phyloP scores from a whole-genome alignment of 78 protist species.

The Protostelium mycophagum region DNA sequence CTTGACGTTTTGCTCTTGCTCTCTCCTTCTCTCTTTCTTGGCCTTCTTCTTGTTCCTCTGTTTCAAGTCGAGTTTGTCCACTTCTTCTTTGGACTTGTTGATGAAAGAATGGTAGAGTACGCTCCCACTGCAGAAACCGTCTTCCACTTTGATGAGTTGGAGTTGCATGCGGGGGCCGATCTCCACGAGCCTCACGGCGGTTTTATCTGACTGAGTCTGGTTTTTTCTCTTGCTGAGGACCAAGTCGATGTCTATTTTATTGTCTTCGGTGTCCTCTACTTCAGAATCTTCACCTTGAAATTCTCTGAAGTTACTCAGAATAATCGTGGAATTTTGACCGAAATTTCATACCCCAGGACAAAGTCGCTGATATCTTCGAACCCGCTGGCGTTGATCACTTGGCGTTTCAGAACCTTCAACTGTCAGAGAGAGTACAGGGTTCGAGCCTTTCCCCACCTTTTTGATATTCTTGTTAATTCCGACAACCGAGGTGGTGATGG shows the following conservation, averaged over 20 bases:
- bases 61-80: not conserved
- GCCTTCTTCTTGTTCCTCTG: conserved; percentile 6
- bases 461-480: conserved; percentile 62
- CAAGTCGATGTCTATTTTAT: conserved; percentile 16
- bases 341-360: conserved; percentile 4
- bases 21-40: conserved; percentile 6
- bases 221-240: conserved; percentile 14
- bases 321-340: not conserved
- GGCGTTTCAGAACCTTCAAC: conserved; percentile 19
- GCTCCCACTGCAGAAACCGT: conserved; percentile 68
- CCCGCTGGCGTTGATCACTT: conserved; percentile 28
- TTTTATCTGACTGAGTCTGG: conserved; percentile 16
- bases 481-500: conserved; percentile 32
- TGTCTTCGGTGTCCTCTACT: conserved; percentile 51
- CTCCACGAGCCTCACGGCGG: conserved; percentile 61
- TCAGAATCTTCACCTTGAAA: conserved; percentile 57
- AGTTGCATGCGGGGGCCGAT: conserved; percentile 82
- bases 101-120: conserved; percentile 54
- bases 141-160: conserved; percentile 65
- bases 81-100: conserved; percentile 12
- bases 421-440: too few species aligned
- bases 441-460: too few species aligned
- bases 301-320: not conserved
- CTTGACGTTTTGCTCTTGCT: conserved; percentile 55
- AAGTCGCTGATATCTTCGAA: conserved; percentile 60